These are phyloP conservation scores for Picochlorum sp. DNA, from an alignment of 139 green algal species.

Conservation along the genomic window DNA sequence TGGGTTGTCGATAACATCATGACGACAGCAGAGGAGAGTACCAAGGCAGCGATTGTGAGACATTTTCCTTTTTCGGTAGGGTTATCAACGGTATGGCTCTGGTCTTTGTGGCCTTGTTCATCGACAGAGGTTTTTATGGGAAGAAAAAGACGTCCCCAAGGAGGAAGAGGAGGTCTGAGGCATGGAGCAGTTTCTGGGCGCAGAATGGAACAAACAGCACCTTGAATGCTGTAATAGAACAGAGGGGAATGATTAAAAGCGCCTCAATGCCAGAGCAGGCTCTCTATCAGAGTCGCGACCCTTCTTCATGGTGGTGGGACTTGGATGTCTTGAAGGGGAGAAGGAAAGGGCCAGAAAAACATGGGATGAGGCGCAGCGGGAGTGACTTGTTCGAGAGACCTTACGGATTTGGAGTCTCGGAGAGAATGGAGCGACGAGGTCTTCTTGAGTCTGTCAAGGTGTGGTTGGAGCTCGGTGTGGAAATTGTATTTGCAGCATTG, in stretches of 20 bases:
- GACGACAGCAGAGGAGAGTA: slow-evolving; percentile 37
- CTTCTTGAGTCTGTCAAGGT: slow-evolving; percentile 49
- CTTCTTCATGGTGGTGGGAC: no score
- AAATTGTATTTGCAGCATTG: slow-evolving; percentile 32
- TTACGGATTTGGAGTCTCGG: slow-evolving; percentile 21
- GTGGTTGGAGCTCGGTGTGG: slow-evolving; percentile 42
- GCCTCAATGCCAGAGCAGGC: no score
- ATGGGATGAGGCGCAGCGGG: slow-evolving; percentile 14
- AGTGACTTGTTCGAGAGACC: slow-evolving; percentile 39
- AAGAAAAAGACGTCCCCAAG: neutral
- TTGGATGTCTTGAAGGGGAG: no score
- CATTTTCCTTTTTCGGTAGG: slow-evolving; percentile 18
- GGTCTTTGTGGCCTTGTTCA: slow-evolving; percentile 18
- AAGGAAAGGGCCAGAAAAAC: no score
- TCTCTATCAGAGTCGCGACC: no score
- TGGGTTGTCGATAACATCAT: slow-evolving; percentile 37
- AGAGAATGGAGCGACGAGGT: slow-evolving; percentile 17
- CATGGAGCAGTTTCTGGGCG: slow-evolving; percentile 28
- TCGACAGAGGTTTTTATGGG: slow-evolving; percentile 2
- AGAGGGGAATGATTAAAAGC: slow-evolving; percentile 8
- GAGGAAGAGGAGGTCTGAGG: neutral
- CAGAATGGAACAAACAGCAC: slow-evolving; percentile 16
- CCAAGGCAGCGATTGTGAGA: slow-evolving; percentile 43
- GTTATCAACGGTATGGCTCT: slow-evolving; percentile 33
- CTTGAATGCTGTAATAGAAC: slow-evolving; percentile 33